Percentiles rank a stretch among this genome's conserved stretches.
Conservation (phyloP, 75 land plant genomes). For the Picea sitchensis region DNA sequence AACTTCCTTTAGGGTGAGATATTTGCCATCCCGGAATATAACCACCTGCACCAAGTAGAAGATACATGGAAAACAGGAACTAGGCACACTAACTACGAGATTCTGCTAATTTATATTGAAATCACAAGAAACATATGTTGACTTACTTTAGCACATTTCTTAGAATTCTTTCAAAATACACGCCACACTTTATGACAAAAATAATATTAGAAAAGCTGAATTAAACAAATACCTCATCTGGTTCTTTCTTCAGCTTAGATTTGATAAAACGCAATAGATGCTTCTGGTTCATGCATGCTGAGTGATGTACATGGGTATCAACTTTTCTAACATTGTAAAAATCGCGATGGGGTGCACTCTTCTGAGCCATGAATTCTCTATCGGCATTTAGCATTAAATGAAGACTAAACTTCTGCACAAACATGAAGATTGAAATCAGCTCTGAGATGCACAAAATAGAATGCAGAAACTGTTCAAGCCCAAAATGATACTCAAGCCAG, state of each 20-base stretch:
- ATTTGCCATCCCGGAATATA: constrained; percentile 94
- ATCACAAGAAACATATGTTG: no score
- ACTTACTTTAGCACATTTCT: background rate
- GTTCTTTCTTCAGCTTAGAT: constrained; percentile 94
- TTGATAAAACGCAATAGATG: constrained; percentile 95
- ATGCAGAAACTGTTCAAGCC: background rate
- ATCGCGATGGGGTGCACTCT: constrained; percentile 97
- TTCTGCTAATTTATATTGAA: no score
- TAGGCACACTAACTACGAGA: background rate
- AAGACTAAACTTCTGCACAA: constrained; percentile 90
- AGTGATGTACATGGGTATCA: constrained; percentile 98
- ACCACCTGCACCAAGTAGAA: constrained; percentile 66
- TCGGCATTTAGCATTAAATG: constrained; percentile 99
- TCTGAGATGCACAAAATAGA: background rate
- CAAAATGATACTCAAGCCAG: background rate
- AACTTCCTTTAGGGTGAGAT: constrained; percentile 90
- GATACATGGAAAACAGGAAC: background rate
- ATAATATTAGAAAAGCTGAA: background rate
- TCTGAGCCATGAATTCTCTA: constrained; percentile 93
- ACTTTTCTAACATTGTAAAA: constrained; percentile 98
- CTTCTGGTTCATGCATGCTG: constrained; percentile 99
- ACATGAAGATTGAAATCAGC: background rate
- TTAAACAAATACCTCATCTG: constrained; percentile 69
- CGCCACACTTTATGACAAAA: background rate
- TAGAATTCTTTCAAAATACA: background rate